phyloP scores from a whole-genome alignment of 139 green algal genomes.

The Asterochloris sp. region DNA sequence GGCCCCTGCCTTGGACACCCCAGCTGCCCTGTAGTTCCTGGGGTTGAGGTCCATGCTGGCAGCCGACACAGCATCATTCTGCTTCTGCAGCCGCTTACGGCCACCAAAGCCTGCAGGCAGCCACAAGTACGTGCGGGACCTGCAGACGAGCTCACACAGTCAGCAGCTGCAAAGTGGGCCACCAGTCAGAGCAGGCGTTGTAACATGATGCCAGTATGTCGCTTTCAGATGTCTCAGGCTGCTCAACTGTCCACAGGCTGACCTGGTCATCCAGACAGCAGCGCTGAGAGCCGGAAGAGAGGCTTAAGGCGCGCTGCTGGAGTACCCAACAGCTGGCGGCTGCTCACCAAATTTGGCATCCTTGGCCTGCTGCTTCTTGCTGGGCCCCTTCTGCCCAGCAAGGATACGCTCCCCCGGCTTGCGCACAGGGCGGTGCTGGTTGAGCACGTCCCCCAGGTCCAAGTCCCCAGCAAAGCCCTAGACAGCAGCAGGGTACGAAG shows the following conservation, averaged over 20 bases:
- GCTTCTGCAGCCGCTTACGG: constrained; percentile 77
- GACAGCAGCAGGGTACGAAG: background rate
- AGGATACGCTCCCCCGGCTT: constrained; percentile 21
- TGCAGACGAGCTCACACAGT: background rate
- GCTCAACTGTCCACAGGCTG: too few species aligned
- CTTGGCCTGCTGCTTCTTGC: constrained; percentile 51
- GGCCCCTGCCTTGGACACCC: background rate
- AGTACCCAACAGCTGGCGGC: too few species aligned
- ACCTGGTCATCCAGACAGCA: background rate
- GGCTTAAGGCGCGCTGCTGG: background rate
- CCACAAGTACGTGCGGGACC: background rate
- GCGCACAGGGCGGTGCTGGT: background rate
- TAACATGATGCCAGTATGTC: background rate
- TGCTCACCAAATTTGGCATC: constrained; percentile 69
- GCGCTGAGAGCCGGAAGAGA: background rate
- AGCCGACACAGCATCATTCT: constrained; percentile 83
- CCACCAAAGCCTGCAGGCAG: constrained; percentile 77
- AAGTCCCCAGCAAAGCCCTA: constrained; percentile 62
- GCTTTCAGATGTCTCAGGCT: background rate
- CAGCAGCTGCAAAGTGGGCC: background rate
- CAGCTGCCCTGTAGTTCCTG: constrained; percentile 23
- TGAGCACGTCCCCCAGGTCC: constrained; percentile 68
- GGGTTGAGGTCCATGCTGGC: constrained; percentile 76
- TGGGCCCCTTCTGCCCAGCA: constrained; percentile 9
- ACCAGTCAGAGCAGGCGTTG: background rate